These are phyloP conservation scores for Hyphodiscus hymeniophilus DNA, from an alignment of 495 filamentous ascomycete genomes.

Conservation along the genomic window DNA sequence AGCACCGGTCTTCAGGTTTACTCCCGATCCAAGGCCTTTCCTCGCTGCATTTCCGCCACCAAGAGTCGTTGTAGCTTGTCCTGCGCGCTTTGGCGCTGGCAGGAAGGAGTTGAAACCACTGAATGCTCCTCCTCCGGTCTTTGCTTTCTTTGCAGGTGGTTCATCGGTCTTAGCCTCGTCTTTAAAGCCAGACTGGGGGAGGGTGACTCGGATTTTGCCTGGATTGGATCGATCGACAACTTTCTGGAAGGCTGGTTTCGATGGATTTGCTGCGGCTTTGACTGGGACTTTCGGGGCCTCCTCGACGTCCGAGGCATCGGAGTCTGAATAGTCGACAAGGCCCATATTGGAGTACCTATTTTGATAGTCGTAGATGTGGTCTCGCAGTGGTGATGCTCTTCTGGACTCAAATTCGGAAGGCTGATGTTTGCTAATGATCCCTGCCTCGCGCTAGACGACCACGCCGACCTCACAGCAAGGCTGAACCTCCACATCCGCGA, in stretches of 20 bases:
- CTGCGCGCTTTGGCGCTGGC: constrained; percentile 69
- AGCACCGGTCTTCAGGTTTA: constrained; percentile 73
- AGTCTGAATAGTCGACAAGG: constrained; percentile 79
- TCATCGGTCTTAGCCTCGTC: constrained; percentile 39
- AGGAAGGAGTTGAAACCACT: constrained; percentile 77
- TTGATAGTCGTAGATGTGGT: not conserved
- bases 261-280: constrained; percentile 23
- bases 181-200: constrained; percentile 41
- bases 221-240: constrained; percentile 72
- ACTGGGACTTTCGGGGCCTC: constrained; percentile 21
- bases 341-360: constrained; percentile 42
- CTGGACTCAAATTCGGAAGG: not conserved
- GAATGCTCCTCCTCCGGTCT: constrained; percentile 50
- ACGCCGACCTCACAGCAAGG: constrained; percentile 5
- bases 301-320: constrained; percentile 66
- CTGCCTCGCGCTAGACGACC: not conserved
- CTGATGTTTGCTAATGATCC: not conserved
- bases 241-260: constrained; percentile 50
- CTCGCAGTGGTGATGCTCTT: no score
- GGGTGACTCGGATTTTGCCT: constrained; percentile 71
- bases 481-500: constrained; percentile 2
- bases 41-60: constrained; percentile 22
- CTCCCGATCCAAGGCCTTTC: constrained; percentile 30
- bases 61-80: constrained; percentile 30
- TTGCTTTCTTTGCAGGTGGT: constrained; percentile 65